Conservation (phyloP, 2,329 filamentous ascomycete genomes). For the Gyromitra esculenta region DNA sequence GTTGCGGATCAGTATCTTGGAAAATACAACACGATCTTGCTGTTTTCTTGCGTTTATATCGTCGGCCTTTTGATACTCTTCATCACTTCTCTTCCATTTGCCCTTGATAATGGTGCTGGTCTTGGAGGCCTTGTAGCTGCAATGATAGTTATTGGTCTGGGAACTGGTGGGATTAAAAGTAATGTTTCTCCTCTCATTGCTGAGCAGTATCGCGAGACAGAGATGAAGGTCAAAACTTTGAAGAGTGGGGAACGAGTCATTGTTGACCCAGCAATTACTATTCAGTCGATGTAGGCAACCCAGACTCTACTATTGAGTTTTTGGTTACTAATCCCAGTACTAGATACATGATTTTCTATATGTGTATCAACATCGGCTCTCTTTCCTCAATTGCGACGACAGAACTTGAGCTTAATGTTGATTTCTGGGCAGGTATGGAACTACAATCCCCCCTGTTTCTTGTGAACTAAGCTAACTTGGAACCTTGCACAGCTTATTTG, state of each 20-base stretch:
- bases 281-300: slow-evolving; percentile 57
- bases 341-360: slow-evolving; percentile 76
- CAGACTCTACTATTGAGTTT: background rate
- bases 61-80: slow-evolving; percentile 68
- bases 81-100: slow-evolving; percentile 63
- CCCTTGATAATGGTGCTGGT: slow-evolving; percentile 61
- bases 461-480: background rate
- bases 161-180: slow-evolving; percentile 64
- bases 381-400: slow-evolving; percentile 67
- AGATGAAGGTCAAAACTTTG: slow-evolving; percentile 56
- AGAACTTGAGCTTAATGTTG: slow-evolving; percentile 59
- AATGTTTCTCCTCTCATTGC: slow-evolving; percentile 60
- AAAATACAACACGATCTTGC: slow-evolving; percentile 70
- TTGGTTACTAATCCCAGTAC: slow-evolving; percentile 66
- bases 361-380: slow-evolving; percentile 71
- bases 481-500: slow-evolving; percentile 60
- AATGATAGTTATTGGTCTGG: slow-evolving; percentile 64
- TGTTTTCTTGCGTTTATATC: slow-evolving; percentile 64
- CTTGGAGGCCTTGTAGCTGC: slow-evolving; percentile 67
- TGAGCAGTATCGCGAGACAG: slow-evolving; percentile 58
- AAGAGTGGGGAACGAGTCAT: slow-evolving; percentile 59
- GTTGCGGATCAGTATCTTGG: slow-evolving; percentile 69
- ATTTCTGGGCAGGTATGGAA: slow-evolving; percentile 64
- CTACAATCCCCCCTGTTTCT: slow-evolving; percentile 57
- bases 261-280: slow-evolving; percentile 59